Base-by-base conservation (phyloP, 2,329 filamentous ascomycete species). In the Aspergillus pseudotamarii region DNA sequence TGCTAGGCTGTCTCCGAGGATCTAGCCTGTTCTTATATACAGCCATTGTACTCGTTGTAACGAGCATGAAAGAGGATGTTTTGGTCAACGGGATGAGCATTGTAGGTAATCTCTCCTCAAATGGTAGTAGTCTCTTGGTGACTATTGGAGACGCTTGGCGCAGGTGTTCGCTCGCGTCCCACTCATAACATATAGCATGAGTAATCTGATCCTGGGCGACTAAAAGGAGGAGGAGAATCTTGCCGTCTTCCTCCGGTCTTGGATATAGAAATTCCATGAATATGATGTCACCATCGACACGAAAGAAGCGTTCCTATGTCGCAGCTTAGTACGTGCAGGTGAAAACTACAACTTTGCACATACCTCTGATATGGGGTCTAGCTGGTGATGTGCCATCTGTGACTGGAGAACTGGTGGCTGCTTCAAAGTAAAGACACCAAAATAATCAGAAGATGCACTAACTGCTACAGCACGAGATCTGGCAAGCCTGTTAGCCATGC, bases 251-350 rank as follows among this genome's bases (percentile, higher is more conserved):
- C 59, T 87, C 84, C 0, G 85, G 78, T 11, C 84, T 83, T 9
- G 93, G 91, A 63, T 91, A 88, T 3, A 99, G 83, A 67, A 98
- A 99, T 26, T 93, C 91, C 83, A 97, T 89, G 69, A 92, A 91
- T 70, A 94, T 84, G 60, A 98, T 92, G n/a, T 89, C 83, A 1
- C 92, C 93, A 9, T 88, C 85, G 9, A 93, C 81, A 53, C 76
- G 73, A 64, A 83, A 80, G 57, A 81, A 82, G n/a, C 74, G 76
- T 70, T 83, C 81, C 81, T 83, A 34, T 34, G 14, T 11, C n/a
- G 10, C 32, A 32, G 43, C 32, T 54, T 53, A 32, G 46, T 36
- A 46, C 2, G 3, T 32, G 19, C 23, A 38, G 19, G 28, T 8
- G 23, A 32, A 8, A 30, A 30, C 2, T 53, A 26, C 9, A 14